Evolutionary conservation across 441 rosid genomes (phyloP).

Genomic region (Omphalea diandra): DNA sequence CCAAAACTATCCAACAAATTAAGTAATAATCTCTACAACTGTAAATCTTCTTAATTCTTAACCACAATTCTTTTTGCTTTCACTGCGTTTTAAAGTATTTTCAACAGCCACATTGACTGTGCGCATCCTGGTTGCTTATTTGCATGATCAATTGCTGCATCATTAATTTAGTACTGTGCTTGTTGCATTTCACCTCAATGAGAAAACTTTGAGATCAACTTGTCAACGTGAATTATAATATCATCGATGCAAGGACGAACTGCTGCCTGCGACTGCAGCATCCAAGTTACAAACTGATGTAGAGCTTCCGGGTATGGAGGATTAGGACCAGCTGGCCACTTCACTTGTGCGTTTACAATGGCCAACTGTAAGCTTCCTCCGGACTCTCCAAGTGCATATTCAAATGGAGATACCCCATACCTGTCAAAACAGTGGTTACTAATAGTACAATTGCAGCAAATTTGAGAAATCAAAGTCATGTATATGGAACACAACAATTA

Average conservation of each 20-base stretch:
- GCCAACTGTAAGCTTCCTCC: conserved; percentile 98
- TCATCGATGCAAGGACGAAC: conserved; percentile 87
- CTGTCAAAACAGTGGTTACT: conserved; percentile 33
- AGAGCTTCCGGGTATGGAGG: conserved; percentile 86
- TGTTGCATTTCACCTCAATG: conserved; percentile 29
- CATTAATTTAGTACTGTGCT: background rate
- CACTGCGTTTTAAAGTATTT: conserved; percentile 17
- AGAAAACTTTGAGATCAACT: conserved; percentile 79
- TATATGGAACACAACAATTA: too few species aligned
- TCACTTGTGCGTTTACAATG: conserved; percentile 82
- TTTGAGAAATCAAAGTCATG: conserved; percentile 3
- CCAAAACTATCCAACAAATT: conserved; percentile 24
- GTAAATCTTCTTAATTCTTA: conserved; percentile 3
- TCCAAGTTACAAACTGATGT: conserved; percentile 91
- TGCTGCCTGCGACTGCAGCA: conserved; percentile 89
- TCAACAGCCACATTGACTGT: conserved; percentile 14
- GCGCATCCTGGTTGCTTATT: conserved; percentile 2
- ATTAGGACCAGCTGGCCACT: conserved; percentile 96
- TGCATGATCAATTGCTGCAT: conserved; percentile 18
- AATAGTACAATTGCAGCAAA: background rate
- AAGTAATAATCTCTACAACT: conserved; percentile 20
- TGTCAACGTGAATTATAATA: conserved; percentile 88
- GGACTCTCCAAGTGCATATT: conserved; percentile 96
- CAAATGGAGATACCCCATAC: conserved; percentile 94
- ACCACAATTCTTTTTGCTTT: conserved; percentile 23